phyloP scores from a whole-genome alignment of 1,284 basidiomycete genomes.

The Ustilago crameri region DNA sequence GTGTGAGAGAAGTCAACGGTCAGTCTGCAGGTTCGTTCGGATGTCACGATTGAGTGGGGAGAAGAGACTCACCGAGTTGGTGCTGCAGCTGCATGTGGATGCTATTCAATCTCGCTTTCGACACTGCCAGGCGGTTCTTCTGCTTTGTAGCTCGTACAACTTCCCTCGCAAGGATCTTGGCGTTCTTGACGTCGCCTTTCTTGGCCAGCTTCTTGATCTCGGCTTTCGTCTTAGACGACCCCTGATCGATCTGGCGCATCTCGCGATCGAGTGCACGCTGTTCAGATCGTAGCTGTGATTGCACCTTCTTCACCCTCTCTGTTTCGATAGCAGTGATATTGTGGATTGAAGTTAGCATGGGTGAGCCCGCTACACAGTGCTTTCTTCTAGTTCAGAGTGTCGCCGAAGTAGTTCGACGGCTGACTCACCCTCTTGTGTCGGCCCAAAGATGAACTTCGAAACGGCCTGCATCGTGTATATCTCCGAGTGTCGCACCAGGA shows the following conservation, averaged over 20 bases:
- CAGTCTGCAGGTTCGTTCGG: too few species aligned
- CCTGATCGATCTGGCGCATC: conserved; percentile 78
- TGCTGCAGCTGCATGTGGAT: conserved; percentile 90
- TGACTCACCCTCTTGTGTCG: conserved; percentile 84
- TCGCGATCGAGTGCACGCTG: conserved; percentile 63
- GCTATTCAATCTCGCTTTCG: conserved; percentile 91
- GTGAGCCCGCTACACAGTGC: neutral
- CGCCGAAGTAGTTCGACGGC: too few species aligned
- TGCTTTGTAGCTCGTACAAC: conserved; percentile 95
- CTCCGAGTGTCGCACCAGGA: neutral
- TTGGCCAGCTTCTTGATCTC: conserved; percentile 89
- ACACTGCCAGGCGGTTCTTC: conserved; percentile 88
- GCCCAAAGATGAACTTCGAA: conserved; percentile 91
- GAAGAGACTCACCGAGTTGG: conserved; percentile 80
- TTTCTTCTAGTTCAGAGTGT: too few species aligned
- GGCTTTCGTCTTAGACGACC: conserved; percentile 81
- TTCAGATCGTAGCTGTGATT: conserved; percentile 61
- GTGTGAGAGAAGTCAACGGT: too few species aligned
- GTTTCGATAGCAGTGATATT: neutral
- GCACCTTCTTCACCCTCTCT: conserved; percentile 61
- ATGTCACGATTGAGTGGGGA: neutral
- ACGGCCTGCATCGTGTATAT: conserved; percentile 78
- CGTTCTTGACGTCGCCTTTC: conserved; percentile 92
- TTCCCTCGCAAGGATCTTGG: conserved; percentile 88
- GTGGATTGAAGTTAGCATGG: neutral